These are phyloP conservation scores for Sisymbrium irio DNA, from an alignment of 345 rosid genomes.

Conservation along the genomic window DNA sequence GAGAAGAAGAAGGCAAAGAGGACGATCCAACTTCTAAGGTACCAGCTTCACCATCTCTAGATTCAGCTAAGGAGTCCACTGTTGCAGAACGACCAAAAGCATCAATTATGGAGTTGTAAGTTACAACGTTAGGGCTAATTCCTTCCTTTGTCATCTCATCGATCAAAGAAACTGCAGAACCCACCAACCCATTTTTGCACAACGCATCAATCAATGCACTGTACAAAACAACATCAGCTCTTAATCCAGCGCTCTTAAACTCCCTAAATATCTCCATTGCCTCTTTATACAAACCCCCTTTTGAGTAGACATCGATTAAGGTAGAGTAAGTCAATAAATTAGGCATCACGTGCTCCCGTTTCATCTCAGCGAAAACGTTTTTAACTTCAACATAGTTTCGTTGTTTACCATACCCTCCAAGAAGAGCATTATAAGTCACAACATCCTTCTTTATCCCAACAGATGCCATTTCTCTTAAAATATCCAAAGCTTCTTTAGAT, in stretches of 20 bases:
- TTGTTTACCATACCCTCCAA: conserved; percentile 87
- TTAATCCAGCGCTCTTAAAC: conserved; percentile 60
- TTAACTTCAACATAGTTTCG: conserved; percentile 58
- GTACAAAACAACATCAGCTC: conserved; percentile 94
- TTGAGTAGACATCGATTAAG: conserved; percentile 77
- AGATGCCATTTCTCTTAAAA: conserved; percentile 78
- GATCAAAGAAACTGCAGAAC: conserved; percentile 78
- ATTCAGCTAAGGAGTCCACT: conserved; percentile 30
- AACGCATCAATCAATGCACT: conserved; percentile 87
- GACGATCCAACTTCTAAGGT: conserved; percentile 24
- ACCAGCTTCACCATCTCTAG: conserved; percentile 27
- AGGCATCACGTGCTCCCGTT: conserved; percentile 50
- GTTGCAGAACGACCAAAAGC: conserved; percentile 70
- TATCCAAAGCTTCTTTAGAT: conserved; percentile 71
- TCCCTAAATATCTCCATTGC: conserved; percentile 78
- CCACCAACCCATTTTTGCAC: conserved; percentile 86
- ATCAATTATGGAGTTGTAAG: conserved; percentile 89
- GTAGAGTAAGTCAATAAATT: conserved; percentile 86
- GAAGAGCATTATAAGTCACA: conserved; percentile 87
- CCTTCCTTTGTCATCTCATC: conserved; percentile 95
- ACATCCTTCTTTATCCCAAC: conserved; percentile 77
- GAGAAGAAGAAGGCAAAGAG: conserved; percentile 24
- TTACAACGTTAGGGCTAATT: conserved; percentile 82
- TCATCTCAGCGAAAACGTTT: conserved; percentile 73
- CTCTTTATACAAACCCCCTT: conserved; percentile 81